These are phyloP conservation scores for Peniophora sp. DNA, from an alignment of 1,284 basidiomycete genomes.

Conservation along the genomic window DNA sequence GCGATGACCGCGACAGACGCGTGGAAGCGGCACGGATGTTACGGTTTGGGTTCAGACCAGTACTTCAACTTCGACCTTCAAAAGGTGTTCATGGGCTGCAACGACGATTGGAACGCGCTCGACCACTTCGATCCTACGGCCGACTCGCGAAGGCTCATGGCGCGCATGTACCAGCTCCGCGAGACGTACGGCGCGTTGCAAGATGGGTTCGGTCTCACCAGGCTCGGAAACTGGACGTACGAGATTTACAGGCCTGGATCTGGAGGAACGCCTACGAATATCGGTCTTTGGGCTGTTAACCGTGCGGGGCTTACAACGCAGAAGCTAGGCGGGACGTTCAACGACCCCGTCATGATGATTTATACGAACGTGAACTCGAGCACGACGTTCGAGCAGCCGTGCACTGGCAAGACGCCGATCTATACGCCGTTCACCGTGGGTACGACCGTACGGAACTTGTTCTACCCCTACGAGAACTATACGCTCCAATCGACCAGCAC, in stretches of 20 bases:
- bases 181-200: conserved; percentile 63
- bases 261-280: conserved; percentile 69
- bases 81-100: conserved; percentile 69
- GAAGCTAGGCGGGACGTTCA: conserved; percentile 46
- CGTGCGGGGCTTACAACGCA: conserved; percentile 56
- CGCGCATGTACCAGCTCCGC: conserved; percentile 69
- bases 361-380: conserved; percentile 82
- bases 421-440: conserved; percentile 66
- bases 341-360: conserved; percentile 71
- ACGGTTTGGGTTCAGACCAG: conserved; percentile 79
- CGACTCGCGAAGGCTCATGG: conserved; percentile 64
- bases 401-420: conserved; percentile 56
- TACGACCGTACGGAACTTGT: conserved; percentile 61
- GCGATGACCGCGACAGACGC: conserved; percentile 79
- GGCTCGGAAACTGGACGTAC: conserved; percentile 78
- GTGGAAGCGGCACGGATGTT: conserved; percentile 91
- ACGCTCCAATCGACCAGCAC: conserved; percentile 48
- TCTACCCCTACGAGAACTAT: conserved; percentile 79
- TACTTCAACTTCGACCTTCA: conserved; percentile 88
- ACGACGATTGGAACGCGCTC: conserved; percentile 82
- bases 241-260: conserved; percentile 76
- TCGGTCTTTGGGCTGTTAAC: conserved; percentile 80
- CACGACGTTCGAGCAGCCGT: conserved; percentile 54
- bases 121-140: conserved; percentile 91
- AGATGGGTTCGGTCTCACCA: conserved; percentile 77